A percentile compares a stretch with the other conserved stretches of the same genome.
phyloP scores from a whole-genome alignment of 164 flowering plant species.

The Chimonanthus salicifolius region DNA sequence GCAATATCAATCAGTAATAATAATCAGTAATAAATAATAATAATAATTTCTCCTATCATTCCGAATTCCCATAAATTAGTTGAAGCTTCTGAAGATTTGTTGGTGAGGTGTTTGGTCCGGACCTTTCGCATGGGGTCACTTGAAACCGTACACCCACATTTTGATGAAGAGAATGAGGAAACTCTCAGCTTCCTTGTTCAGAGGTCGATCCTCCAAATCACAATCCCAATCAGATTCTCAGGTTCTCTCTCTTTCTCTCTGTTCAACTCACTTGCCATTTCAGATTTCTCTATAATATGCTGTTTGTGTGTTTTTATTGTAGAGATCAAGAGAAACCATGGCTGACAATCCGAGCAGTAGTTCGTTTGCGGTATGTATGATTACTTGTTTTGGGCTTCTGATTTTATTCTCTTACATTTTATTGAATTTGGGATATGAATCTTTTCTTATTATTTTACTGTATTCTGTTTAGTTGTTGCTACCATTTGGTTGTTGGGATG shows the following conservation, averaged over 20 bases:
- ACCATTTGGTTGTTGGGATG: too few species aligned
- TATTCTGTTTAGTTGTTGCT: too few species aligned
- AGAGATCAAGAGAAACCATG: slow-evolving; percentile 25
- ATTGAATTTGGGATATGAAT: too few species aligned
- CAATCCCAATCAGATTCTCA: slow-evolving; percentile 13
- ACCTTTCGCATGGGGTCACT: slow-evolving; percentile 43
- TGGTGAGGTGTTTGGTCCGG: slow-evolving; percentile 26
- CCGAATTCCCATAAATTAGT: too few species aligned
- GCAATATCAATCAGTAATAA: too few species aligned
- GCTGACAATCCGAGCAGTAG: slow-evolving; percentile 11
- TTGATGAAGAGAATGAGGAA: slow-evolving; percentile 35
- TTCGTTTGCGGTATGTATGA: background rate
- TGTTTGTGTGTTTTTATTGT: slow-evolving; percentile 3
- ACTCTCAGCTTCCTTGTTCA: slow-evolving; percentile 29
- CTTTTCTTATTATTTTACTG: too few species aligned
- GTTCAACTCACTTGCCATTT: background rate
- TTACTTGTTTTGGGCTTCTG: too few species aligned
- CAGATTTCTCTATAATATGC: background rate
- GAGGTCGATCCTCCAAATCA: slow-evolving; percentile 17
- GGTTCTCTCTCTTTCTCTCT: slow-evolving; percentile 15
- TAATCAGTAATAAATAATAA: too few species aligned
- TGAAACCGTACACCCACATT: slow-evolving; percentile 6
- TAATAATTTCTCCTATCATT: too few species aligned
- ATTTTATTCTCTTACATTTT: too few species aligned
- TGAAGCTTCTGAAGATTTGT: background rate